Evolutionary conservation across 495 filamentous ascomycete genomes (phyloP).

Genomic region (Penicillium pulvis): DNA sequence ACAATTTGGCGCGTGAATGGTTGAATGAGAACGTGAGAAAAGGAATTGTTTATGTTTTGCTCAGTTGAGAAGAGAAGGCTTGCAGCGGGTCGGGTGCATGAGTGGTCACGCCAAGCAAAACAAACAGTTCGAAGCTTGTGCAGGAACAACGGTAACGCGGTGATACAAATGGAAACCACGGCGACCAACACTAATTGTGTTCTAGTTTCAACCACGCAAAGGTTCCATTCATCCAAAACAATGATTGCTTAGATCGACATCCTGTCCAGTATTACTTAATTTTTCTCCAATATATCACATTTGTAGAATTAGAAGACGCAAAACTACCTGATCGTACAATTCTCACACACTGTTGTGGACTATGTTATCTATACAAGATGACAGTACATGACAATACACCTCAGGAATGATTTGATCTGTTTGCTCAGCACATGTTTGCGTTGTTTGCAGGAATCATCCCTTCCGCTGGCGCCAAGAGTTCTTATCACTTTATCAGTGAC

Average conservation of each 20-base stretch:
- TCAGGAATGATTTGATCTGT: not conserved
- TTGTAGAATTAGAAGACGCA: not conserved
- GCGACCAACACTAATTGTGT: not conserved
- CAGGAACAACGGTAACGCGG: slow-evolving; percentile 6
- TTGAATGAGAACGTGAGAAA: slow-evolving; percentile 2
- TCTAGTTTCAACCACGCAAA: not conserved
- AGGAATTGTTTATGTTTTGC: slow-evolving; percentile 41
- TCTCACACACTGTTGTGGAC: not conserved
- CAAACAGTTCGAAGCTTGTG: slow-evolving; percentile 21
- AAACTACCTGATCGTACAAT: not conserved
- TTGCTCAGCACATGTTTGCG: slow-evolving; percentile 1
- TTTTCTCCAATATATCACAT: not conserved
- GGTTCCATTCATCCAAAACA: not conserved
- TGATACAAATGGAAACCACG: not conserved
- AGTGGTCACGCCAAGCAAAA: slow-evolving; percentile 29
- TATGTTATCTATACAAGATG: not conserved
- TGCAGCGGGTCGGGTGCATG: slow-evolving; percentile 14
- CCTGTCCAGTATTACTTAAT: not conserved
- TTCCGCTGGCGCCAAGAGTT: slow-evolving; percentile 3
- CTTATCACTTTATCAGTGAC: slow-evolving; percentile 29
- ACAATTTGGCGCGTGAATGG: slow-evolving; percentile 7
- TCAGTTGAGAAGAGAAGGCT: slow-evolving; percentile 23
- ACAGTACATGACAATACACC: slow-evolving; percentile 4
- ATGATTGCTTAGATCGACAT: not conserved
- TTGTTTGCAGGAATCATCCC: not conserved